Base-by-base conservation (phyloP, 345 rosid species). In the Toxicodendron radicans region DNA sequence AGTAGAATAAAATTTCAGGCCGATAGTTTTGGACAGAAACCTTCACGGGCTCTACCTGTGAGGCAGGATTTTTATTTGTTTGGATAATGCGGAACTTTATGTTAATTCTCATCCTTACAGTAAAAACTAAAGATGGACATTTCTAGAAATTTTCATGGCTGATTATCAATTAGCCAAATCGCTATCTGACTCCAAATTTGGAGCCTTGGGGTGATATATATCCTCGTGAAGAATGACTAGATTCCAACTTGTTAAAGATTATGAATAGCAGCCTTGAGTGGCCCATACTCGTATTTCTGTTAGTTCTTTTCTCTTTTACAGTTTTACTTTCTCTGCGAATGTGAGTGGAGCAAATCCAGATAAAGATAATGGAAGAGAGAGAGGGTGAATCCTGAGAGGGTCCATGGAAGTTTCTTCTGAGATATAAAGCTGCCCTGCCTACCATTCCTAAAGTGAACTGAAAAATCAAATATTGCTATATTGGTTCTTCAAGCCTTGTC, bases 401-500 rank as follows among this genome's bases (percentile, higher is more conserved):
- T 57, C 60, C 60, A 65, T 49, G 61, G 67, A 62, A 69, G 33
- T 43, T 75, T 61, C 68, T 52, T 10, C 1, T 30, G 23, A 51
- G 32, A 30, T 12, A 16, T 10, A 46, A 6, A 24, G 54, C 54
- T 51, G 54, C 54, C 54, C 60, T 32, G 18, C 24, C 73, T 23
- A 66, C 58, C 45, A 71, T 46, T 71, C 59, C 30, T 58, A 9
- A 58, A 41, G 48, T 18, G 43, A 13, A 54, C 63, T 54, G 12
- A 38, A 12, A 56, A 11, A 58, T 17, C 1, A 68, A 24, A 7
- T 17, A 33, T n/a, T n/a, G n/a, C n/a, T n/a, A n/a, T n/a, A n/a
- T 18, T 65, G 67, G 30, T 65, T 71, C 49, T 51, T 30, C n/a
- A 20, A 20, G 38, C 58, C 53, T 62, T 51, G 80, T 78, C 73